Evolutionary conservation across 2,329 filamentous ascomycete genomes (phyloP).

Genomic region (Xylaria sp.): DNA sequence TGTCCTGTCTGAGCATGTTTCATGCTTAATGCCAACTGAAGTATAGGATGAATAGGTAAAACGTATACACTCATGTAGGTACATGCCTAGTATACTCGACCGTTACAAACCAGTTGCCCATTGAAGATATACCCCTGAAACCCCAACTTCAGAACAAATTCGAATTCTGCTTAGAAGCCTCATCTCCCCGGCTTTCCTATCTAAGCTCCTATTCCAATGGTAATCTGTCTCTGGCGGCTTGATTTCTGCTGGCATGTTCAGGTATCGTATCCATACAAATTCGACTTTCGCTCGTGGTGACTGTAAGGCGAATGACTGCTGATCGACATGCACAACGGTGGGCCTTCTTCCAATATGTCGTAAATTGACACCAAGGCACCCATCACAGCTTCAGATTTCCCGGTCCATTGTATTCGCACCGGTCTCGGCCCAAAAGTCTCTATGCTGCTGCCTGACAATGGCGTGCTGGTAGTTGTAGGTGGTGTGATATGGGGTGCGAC

Average conservation of each 20-base stretch:
- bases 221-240: not conserved
- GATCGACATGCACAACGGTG: slow-evolving; percentile 12
- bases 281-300: not conserved
- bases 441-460: slow-evolving; percentile 31
- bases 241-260: not conserved
- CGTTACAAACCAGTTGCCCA: not conserved
- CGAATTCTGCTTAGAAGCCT: not conserved
- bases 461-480: slow-evolving; percentile 27
- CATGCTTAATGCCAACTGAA: not conserved
- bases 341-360: slow-evolving; percentile 42
- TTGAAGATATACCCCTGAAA: slow-evolving; percentile 1
- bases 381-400: slow-evolving; percentile 32
- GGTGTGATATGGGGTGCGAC: slow-evolving; percentile 34
- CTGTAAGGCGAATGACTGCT: slow-evolving; percentile 5
- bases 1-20: not conserved
- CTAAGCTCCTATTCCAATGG: not conserved
- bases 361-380: slow-evolving; percentile 41
- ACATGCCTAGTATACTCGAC: slow-evolving; percentile 3
- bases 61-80: slow-evolving; percentile 3
- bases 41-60: not conserved
- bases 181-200: not conserved
- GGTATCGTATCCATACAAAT: slow-evolving; percentile 23
- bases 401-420: slow-evolving; percentile 31
- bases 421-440: slow-evolving; percentile 41
- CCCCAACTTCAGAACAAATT: slow-evolving; percentile 3